Conservation (phyloP, 441 rosid genomes). For the Mallotus japonicus region DNA sequence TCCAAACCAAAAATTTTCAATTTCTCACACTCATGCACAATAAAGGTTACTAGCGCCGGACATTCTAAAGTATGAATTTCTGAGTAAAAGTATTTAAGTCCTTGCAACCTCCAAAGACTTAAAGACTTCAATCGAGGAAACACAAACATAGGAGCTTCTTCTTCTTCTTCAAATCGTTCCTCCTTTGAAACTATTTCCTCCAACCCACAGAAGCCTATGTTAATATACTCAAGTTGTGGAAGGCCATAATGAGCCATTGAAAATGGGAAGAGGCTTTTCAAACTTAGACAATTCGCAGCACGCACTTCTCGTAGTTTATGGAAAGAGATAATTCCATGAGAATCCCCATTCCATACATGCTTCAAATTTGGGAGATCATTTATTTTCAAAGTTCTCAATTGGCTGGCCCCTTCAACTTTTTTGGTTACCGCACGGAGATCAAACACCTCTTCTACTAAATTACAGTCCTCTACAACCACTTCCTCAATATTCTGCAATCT, state of each 20-base stretch:
- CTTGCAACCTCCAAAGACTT: not conserved
- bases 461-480: not conserved
- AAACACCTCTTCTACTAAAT: constrained; percentile 27
- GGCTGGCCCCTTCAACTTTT: too few species aligned
- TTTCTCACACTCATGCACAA: not conserved
- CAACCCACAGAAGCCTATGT: constrained; percentile 2
- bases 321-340: constrained; percentile 20
- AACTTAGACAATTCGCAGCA: constrained; percentile 9
- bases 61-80: not conserved
- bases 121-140: not conserved
- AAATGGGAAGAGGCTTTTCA: constrained; percentile 24
- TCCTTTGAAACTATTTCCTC: constrained; percentile 22
- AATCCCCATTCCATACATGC: constrained; percentile 30
- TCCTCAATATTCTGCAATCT: constrained; percentile 3
- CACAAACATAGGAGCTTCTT: not conserved
- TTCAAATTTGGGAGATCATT: constrained; percentile 24
- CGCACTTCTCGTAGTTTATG: not conserved
- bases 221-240: constrained; percentile 11
- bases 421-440: not conserved
- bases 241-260: constrained; percentile 18
- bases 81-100: not conserved
- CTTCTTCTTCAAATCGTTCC: too few species aligned
- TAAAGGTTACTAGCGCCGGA: not conserved
- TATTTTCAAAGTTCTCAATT: too few species aligned
- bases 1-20: not conserved